Conservation (phyloP, 148 eudicot genomes). For the Fagopyrum homotropicum region DNA sequence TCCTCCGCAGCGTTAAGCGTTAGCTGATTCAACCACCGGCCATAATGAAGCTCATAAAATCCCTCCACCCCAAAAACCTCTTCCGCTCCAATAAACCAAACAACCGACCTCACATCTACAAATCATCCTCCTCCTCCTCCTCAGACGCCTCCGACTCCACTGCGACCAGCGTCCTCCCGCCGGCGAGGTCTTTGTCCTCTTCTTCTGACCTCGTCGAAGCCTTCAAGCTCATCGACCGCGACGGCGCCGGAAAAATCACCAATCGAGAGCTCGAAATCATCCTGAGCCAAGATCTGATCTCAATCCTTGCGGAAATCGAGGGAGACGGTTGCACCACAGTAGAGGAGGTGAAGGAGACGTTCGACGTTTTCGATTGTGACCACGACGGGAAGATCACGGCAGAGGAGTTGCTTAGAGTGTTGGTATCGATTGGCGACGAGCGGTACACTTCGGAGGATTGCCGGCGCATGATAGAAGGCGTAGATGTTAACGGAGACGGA, state of each 20-base stretch:
- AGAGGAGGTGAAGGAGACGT: constrained; percentile 52
- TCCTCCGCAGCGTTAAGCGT: not conserved
- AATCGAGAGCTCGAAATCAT: constrained; percentile 35
- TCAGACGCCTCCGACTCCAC: constrained; percentile 20
- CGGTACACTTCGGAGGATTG: constrained; percentile 74
- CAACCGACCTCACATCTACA: constrained; percentile 3
- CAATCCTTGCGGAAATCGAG: constrained; percentile 56
- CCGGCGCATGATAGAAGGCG: constrained; percentile 59
- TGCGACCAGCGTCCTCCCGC: constrained; percentile 20
- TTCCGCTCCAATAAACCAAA: constrained; percentile 26
- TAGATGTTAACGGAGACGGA: constrained; percentile 60
- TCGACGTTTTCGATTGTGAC: constrained; percentile 60
- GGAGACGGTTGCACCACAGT: constrained; percentile 66
- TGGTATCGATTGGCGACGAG: constrained; percentile 43
- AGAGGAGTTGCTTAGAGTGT: constrained; percentile 49
- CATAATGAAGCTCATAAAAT: constrained; percentile 32
- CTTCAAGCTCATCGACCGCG: constrained; percentile 51
- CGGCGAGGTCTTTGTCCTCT: not conserved
- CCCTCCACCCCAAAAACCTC: constrained; percentile 38
- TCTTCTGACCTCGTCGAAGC: constrained; percentile 34
- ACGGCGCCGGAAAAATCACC: constrained; percentile 57
- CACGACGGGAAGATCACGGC: constrained; percentile 70
- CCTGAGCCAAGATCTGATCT: constrained; percentile 35
- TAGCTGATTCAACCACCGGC: not conserved
- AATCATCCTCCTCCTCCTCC: constrained; percentile 25